A percentile compares a stretch with the other conserved stretches of the same genome.
Evolutionary conservation across 2,329 filamentous ascomycete genomes (phyloP).

Genomic region (Xylaria sp.): DNA sequence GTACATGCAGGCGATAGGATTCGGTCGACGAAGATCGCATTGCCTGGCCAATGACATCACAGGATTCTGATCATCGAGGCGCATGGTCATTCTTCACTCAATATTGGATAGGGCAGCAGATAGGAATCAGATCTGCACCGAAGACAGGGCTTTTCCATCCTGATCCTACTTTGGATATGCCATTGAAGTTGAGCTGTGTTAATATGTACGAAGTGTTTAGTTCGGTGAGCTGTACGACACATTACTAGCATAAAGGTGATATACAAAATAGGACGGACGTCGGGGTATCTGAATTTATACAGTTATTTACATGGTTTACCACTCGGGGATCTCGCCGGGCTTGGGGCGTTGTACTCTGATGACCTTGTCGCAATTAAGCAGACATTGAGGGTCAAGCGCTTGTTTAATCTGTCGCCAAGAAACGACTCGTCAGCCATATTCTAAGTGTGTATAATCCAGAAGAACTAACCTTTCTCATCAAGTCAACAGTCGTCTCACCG

Average conservation of each 20-base stretch:
- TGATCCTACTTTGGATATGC: background rate
- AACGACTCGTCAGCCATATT: slow-evolving; percentile 27
- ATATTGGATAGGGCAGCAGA: background rate
- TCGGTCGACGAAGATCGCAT: background rate
- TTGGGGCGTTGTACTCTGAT: slow-evolving; percentile 69
- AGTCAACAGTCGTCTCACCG: slow-evolving; percentile 77
- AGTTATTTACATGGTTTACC: slow-evolving; percentile 49
- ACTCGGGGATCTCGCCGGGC: slow-evolving; percentile 59
- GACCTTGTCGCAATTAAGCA: slow-evolving; percentile 77
- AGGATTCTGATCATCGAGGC: background rate
- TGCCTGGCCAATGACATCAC: background rate
- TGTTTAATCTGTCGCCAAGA: slow-evolving; percentile 72
- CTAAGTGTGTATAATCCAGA: slow-evolving; percentile 4
- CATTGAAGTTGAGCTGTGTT: background rate
- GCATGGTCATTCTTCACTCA: background rate
- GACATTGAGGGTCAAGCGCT: slow-evolving; percentile 79
- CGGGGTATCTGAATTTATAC: slow-evolving; percentile 26
- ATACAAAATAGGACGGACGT: slow-evolving; percentile 28
- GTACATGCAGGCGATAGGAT: background rate
- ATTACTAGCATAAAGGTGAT: slow-evolving; percentile 11
- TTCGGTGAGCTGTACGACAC: slow-evolving; percentile 2
- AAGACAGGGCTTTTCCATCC: background rate
- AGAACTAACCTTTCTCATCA: slow-evolving; percentile 78
- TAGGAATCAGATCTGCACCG: background rate
- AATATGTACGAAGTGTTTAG: background rate